phyloP scores from a whole-genome alignment of 2,329 filamentous ascomycete genomes.

The Cladosporium sp. region DNA sequence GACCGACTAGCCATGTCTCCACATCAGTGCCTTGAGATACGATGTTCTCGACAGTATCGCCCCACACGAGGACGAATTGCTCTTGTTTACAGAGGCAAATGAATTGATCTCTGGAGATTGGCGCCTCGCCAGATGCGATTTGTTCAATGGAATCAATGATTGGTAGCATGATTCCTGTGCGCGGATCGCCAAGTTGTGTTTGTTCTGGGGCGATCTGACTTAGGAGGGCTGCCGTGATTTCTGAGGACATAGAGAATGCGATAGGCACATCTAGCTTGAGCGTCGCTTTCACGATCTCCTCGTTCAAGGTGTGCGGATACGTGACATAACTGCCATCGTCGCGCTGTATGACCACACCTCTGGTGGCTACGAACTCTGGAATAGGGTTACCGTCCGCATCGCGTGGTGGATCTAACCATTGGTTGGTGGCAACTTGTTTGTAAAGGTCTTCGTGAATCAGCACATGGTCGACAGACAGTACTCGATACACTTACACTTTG shows the following conservation, averaged over 20 bases:
- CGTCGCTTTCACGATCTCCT: constrained; percentile 11
- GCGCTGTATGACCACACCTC: constrained; percentile 12
- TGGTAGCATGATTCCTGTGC: constrained; percentile 2
- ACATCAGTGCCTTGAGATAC: constrained; percentile 9
- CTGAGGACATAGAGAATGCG: constrained; percentile 13
- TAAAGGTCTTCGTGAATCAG: not conserved
- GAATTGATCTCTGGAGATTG: constrained; percentile 6
- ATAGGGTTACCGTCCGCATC: constrained; percentile 10
- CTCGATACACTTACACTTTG: constrained; percentile 7
- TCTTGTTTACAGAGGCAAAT: constrained; percentile 12
- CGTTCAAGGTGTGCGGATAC: constrained; percentile 8
- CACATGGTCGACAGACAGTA: not conserved
- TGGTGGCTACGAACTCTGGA: constrained; percentile 6
- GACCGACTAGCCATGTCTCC: constrained; percentile 12
- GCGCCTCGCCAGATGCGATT: constrained; percentile 8
- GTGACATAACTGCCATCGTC: constrained; percentile 13
- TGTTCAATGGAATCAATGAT: constrained; percentile 10
- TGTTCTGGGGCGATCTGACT: constrained; percentile 11
- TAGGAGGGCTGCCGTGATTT: constrained; percentile 9
- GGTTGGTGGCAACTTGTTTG: constrained; percentile 10
- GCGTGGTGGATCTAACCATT: constrained; percentile 11
- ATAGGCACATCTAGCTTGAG: constrained; percentile 12
- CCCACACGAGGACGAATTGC: constrained; percentile 12
- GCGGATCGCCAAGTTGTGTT: constrained; percentile 8
- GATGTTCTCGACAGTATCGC: constrained; percentile 13